Evolutionary conservation across 306 rosid genomes (phyloP).

Genomic region (Sicyos baderoa): DNA sequence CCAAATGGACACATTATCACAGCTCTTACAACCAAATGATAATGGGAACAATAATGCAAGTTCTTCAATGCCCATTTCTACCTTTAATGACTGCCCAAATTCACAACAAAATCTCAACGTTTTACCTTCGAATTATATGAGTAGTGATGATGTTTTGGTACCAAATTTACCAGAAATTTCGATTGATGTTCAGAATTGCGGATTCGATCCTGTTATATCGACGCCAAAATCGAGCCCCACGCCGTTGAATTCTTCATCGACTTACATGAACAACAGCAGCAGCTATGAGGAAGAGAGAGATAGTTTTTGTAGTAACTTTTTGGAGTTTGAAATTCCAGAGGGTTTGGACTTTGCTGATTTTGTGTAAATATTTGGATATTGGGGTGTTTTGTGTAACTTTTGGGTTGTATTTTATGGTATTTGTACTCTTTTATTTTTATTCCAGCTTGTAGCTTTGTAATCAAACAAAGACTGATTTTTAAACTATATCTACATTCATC

Average conservation of each 20-base stretch:
- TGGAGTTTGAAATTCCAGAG: slow-evolving; percentile 79
- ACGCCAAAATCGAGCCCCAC: slow-evolving; percentile 60
- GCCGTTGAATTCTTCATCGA: slow-evolving; percentile 55
- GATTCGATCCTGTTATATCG: slow-evolving; percentile 50
- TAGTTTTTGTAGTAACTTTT: slow-evolving; percentile 54
- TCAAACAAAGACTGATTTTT: not conserved
- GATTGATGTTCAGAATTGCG: slow-evolving; percentile 25
- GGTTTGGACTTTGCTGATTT: slow-evolving; percentile 59
- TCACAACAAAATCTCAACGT: slow-evolving; percentile 29
- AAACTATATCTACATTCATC: not conserved
- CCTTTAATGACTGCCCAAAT: slow-evolving; percentile 22
- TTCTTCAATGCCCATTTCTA: not conserved
- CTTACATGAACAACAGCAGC: slow-evolving; percentile 41
- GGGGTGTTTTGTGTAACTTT: not conserved
- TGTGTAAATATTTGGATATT: slow-evolving; percentile 39
- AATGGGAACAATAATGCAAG: slow-evolving; percentile 1
- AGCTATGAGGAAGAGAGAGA: slow-evolving; percentile 73
- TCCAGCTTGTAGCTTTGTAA: not conserved
- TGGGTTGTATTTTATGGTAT: not conserved
- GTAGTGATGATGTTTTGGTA: slow-evolving; percentile 19
- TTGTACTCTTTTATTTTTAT: not conserved
- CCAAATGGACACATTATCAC: slow-evolving; percentile 9
- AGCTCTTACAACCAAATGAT: not conserved
- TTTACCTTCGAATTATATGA: not conserved
- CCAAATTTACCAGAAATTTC: slow-evolving; percentile 31